These are phyloP conservation scores for Backusella tarrabulga DNA, from an alignment of 192 early-diverging fungal genomes.

Conservation along the genomic window DNA sequence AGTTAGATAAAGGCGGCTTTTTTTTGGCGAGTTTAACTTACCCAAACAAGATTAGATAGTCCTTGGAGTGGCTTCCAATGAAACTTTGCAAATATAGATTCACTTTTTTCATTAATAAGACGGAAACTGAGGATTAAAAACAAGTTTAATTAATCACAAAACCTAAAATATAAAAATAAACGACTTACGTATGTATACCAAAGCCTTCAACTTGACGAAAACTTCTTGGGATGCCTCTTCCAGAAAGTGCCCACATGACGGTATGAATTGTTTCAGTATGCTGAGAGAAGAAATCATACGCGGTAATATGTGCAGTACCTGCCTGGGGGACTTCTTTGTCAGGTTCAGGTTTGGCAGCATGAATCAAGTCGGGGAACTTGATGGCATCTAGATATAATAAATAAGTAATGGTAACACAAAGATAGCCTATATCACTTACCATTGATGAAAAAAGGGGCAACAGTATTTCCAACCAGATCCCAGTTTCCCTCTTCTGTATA, in stretches of 20 bases:
- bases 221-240: conserved; percentile 38
- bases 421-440: not conserved
- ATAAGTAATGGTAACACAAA: not conserved
- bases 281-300: conserved; percentile 42
- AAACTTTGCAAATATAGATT: conserved; percentile 44
- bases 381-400: conserved; percentile 26
- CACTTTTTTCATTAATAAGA: conserved; percentile 43
- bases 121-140: conserved; percentile 16
- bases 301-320: conserved; percentile 38
- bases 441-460: conserved; percentile 47
- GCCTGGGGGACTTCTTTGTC: conserved; percentile 44
- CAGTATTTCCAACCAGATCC: conserved; percentile 37
- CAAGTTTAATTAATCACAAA: not conserved
- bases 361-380: conserved; percentile 37
- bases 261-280: conserved; percentile 41
- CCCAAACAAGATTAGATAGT: conserved; percentile 23
- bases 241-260: conserved; percentile 40
- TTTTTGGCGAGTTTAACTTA: not conserved
- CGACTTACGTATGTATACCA: conserved; percentile 41
- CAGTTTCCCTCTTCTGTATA: conserved; percentile 33
- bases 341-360: conserved; percentile 46
- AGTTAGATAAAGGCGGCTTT: not conserved
- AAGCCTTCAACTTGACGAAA: conserved; percentile 46
- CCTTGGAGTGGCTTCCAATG: conserved; percentile 44
- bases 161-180: not conserved